Evolutionary conservation across 2,329 filamentous ascomycete genomes (phyloP), one percentile per base, ranked within the genome.

Genomic region (Fusarium sp.): DNA sequence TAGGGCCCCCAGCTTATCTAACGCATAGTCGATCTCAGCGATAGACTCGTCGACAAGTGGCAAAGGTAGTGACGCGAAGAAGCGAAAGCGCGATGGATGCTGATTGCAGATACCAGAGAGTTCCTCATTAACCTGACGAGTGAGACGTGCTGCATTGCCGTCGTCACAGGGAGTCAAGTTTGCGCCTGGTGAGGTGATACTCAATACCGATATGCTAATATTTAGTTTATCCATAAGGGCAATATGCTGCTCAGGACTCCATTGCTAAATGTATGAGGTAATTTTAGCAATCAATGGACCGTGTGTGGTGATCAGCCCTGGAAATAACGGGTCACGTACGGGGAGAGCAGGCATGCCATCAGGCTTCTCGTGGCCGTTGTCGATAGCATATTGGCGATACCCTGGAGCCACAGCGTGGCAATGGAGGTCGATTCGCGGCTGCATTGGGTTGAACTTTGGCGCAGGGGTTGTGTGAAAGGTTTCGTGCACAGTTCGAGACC

Each of bases 1-100:
- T 14, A 28, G 3, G 5, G 57, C 57, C 6, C 43, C 57, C 13
- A 59, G 57, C 2, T 48, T 33, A 13, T 55, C 50, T 6, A 59
- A 7, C 0, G 57, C 57, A 36, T 48, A 46, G 28, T 59, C 57
- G 6, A 59, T 59, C 11, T 59, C 57, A 2, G 49, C 57, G 6
- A 59, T 40, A 1, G 49, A 46, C 4, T 59, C 28, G 15, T 34
- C 14, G 22, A 46, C 26, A 2, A 22, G 43, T 11, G 56, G 56
- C 8, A 59, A 46, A 11, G 56, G 56, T 2, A 59, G 24, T 3
- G 56, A 59, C 7, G 56, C 56, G 34, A 54, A 59, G 26, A 59
- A 59, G 14, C 20, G 11, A 36, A 57, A 57, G 10, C 24, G 28
- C 5, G 22, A 40, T 3, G 54, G 20, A 17, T 57, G 7, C 2